A percentile compares a stretch with the other conserved stretches of the same genome.
These are phyloP conservation scores for Exidia glandulosa DNA, from an alignment of 768 basidiomycete genomes.

Conservation along the genomic window DNA sequence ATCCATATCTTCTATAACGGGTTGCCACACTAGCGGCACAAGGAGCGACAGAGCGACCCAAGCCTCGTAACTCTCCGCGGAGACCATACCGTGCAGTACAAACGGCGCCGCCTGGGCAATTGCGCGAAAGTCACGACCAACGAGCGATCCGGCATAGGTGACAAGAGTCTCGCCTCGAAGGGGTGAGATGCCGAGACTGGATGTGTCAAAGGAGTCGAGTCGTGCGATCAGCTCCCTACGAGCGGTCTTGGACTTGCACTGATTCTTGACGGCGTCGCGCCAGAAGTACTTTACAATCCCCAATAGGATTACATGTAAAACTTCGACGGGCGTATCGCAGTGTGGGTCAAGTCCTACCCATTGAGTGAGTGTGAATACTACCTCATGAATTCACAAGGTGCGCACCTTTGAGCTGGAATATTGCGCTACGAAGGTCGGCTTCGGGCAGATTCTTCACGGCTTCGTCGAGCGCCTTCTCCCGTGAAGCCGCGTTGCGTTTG, in stretches of 20 bases:
- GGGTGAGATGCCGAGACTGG: conserved; percentile 21
- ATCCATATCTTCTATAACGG: background rate
- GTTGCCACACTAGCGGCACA: conserved; percentile 1
- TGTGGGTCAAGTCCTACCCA: conserved; percentile 36
- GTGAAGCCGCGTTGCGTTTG: too few relatives aligned
- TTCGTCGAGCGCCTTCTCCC: too few relatives aligned
- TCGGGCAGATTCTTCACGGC: too few relatives aligned
- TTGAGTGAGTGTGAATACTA: too few relatives aligned
- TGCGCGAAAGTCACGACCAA: conserved; percentile 22
- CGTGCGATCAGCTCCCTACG: conserved; percentile 40
- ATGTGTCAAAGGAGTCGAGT: conserved; percentile 15
- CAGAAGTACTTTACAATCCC: conserved; percentile 40
- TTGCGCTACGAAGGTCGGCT: too few relatives aligned
- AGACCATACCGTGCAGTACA: conserved; percentile 23
- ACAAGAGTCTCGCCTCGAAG: conserved; percentile 24
- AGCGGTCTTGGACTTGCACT: conserved; percentile 28
- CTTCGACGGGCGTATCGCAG: conserved; percentile 33
- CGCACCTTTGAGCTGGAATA: too few relatives aligned
- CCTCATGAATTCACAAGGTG: too few relatives aligned
- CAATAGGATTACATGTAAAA: conserved; percentile 30
- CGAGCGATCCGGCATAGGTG: conserved; percentile 26
- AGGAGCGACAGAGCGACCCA: background rate
- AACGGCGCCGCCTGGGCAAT: conserved; percentile 21
- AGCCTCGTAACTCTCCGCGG: background rate
- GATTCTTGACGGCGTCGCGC: conserved; percentile 21